A percentile compares a stretch with the other conserved stretches of the same genome.
phyloP scores from a whole-genome alignment of 2,329 filamentous ascomycete genomes.

The Pseudogymnoascus sp. region DNA sequence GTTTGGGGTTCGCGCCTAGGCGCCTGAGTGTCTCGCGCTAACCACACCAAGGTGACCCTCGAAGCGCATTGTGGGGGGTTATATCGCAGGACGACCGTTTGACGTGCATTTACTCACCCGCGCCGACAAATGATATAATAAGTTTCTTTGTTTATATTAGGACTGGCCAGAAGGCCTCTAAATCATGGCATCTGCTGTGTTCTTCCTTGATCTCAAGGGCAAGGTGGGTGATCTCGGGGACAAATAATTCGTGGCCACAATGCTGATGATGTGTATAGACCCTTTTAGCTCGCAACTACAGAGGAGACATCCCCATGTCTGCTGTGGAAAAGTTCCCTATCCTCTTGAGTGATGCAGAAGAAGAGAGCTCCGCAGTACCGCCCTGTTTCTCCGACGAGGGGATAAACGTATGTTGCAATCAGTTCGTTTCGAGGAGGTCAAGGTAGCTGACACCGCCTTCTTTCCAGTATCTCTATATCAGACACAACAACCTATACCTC shows the following conservation, averaged over 20 bases:
- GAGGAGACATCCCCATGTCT: slow-evolving; percentile 98
- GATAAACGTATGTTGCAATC: slow-evolving; percentile 65
- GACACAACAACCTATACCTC: slow-evolving; percentile 98
- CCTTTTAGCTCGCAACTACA: slow-evolving; percentile 95
- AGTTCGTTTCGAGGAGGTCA: background rate
- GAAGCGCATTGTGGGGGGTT: slow-evolving; percentile 6
- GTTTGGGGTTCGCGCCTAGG: slow-evolving; percentile 10
- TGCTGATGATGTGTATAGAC: slow-evolving; percentile 50
- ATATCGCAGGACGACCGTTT: background rate
- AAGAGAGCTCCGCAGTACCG: slow-evolving; percentile 94
- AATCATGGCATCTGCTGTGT: slow-evolving; percentile 87
- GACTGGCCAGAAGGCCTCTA: slow-evolving; percentile 19
- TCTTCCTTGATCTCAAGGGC: slow-evolving; percentile 99
- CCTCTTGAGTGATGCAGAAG: slow-evolving; percentile 94
- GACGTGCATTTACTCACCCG: background rate
- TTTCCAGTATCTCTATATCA: slow-evolving; percentile 88
- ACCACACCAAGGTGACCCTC: background rate
- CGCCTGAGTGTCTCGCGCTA: slow-evolving; percentile 3
- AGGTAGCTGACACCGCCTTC: background rate
- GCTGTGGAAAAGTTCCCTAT: slow-evolving; percentile 97
- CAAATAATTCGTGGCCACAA: slow-evolving; percentile 4
- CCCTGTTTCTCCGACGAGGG: slow-evolving; percentile 98
- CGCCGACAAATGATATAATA: slow-evolving; percentile 7
- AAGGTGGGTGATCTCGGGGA: slow-evolving; percentile 55
- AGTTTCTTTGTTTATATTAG: background rate